Base-by-base conservation (phyloP, 371 early-diverging fungal species). In the Nematocida parisii region DNA sequence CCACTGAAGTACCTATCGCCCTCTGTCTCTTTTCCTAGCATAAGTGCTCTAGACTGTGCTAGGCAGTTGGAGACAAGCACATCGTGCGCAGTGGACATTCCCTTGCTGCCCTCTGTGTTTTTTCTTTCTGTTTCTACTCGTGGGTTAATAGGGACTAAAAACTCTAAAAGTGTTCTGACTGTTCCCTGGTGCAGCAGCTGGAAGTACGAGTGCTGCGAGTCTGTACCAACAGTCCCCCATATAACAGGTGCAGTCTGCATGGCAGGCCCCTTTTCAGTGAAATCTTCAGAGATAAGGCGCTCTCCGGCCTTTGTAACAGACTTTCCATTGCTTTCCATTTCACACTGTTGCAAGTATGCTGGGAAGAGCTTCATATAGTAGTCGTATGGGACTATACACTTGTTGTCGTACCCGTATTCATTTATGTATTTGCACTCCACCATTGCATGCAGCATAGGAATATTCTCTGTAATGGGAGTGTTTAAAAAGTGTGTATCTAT, bases 321-420 rank as follows among this genome's bases (percentile, higher is more conserved):
- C 88, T 98, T 98, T 85, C 98, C 98, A 86, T 98, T 98, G 57
- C 95, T 94, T 88, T 98, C 98, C 98, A 98, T 98, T 87, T 98
- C 97, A 80, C 95, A 95, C 90, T 85, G 88, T 89, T 98, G 97
- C 90, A 98, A 92, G 89, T 97, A 96, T 58, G 94, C 93, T 52
- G 95, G 90, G 88, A 97, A 95, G 62, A 95, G 91, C 85, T 91
- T 91, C 88, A 98, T 89, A 88, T 96, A 96, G 88, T 95, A 94
- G 87, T 97, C 96, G 87, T 98, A 98, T 40, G 96, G 94, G 27
- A 97, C 90, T 73, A 97, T 91, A 60, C 95, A 95, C 81, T 94
- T 92, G 73, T 94, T 94, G 86, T 95, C 91, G 62, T 93, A 93
- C 74, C 68, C 68, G 22, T 66, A 73, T 85, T 93, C 94, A 90